phyloP scores from a whole-genome alignment of 1,284 basidiomycete genomes.

The Bjerkandera adusta region DNA sequence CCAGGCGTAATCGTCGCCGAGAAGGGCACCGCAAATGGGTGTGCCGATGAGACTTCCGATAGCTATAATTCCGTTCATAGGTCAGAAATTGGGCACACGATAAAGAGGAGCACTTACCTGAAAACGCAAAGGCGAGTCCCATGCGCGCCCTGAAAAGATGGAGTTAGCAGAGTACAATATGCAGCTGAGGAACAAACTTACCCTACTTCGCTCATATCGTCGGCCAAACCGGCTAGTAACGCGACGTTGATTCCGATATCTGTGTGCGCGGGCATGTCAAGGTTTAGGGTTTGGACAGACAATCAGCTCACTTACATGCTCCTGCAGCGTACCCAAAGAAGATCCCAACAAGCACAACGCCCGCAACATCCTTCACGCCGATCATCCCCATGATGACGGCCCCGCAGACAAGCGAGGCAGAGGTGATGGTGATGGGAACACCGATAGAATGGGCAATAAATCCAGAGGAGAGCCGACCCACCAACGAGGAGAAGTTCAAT shows the following conservation, averaged over 20 bases:
- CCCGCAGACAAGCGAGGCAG: conserved; percentile 39
- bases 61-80: no score
- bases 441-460: conserved; percentile 47
- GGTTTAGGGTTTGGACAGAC: neutral
- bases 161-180: conserved; percentile 4
- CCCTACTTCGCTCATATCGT: conserved; percentile 44
- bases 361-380: conserved; percentile 35
- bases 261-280: conserved; percentile 18
- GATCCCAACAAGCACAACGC: conserved; percentile 40
- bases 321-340: conserved; percentile 53
- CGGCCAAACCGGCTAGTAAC: conserved; percentile 40
- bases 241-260: conserved; percentile 50
- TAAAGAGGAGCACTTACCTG: no score
- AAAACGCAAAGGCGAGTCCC: conserved; percentile 41
- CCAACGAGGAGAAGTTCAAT: conserved; percentile 45
- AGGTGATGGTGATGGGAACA: conserved; percentile 29
- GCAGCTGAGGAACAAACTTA: no score
- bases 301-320: conserved; percentile 37
- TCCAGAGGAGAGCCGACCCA: conserved; percentile 47
- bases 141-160: conserved; percentile 38
- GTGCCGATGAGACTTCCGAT: conserved; percentile 6
- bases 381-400: conserved; percentile 43
- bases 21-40: conserved; percentile 31
- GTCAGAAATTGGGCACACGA: no score
- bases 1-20: conserved; percentile 33